Percentiles rank a stretch among this genome's conserved stretches.
Evolutionary conservation across 75 land plant genomes (phyloP).

Genomic region (Azolla pinnata): DNA sequence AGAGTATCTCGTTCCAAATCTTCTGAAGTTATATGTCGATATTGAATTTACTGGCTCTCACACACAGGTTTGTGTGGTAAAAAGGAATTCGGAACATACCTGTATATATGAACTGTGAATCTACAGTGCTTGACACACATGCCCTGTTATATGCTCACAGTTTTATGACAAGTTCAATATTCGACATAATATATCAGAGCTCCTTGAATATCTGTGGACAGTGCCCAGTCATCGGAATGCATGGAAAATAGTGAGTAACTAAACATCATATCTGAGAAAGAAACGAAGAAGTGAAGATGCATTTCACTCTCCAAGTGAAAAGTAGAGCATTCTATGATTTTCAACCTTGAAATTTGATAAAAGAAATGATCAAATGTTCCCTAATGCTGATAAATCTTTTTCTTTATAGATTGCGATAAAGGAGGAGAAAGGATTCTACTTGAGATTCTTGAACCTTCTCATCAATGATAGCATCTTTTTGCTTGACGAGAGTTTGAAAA

Average conservation of each 20-base stretch:
- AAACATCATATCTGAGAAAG: too few species aligned
- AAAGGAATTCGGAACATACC: too few species aligned
- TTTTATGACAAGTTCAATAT: conserved; percentile 98
- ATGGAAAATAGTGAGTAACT: conserved; percentile 57
- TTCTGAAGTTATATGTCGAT: conserved; percentile 91
- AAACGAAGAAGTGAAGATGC: not conserved
- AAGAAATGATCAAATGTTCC: too few species aligned
- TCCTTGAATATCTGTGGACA: conserved; percentile 88
- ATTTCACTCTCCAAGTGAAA: too few species aligned
- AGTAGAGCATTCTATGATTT: too few species aligned
- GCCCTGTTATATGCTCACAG: conserved; percentile 41
- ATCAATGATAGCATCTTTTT: conserved; percentile 97
- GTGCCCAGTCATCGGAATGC: conserved; percentile 94
- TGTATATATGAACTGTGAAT: too few species aligned
- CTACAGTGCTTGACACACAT: not conserved
- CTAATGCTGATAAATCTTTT: not conserved
- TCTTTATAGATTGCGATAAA: conserved; percentile 66
- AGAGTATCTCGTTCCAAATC: conserved; percentile 82
- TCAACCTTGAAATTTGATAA: too few species aligned
- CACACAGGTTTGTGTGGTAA: conserved; percentile 85
- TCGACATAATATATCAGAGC: conserved; percentile 94
- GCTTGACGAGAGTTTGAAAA: conserved; percentile 93
- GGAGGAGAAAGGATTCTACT: conserved; percentile 88
- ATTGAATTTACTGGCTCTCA: conserved; percentile 98
- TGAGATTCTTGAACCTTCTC: conserved; percentile 87